These are phyloP conservation scores for Suillus plorans DNA, from an alignment of 768 basidiomycete species.

Conservation along the genomic window DNA sequence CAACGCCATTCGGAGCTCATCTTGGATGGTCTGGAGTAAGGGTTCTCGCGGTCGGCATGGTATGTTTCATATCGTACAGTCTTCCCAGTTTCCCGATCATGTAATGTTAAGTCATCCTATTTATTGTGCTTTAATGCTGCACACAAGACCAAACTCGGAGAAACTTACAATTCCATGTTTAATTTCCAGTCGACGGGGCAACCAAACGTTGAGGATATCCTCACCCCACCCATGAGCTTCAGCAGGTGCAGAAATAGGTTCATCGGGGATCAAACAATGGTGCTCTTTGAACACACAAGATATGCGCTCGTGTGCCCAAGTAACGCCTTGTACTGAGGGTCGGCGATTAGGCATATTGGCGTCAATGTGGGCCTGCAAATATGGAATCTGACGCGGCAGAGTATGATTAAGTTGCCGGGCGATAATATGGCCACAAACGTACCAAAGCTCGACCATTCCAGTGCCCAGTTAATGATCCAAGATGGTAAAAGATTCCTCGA, in stretches of 20 bases:
- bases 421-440: conserved; percentile 18
- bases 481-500: conserved; percentile 41
- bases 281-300: conserved; percentile 46
- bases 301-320: conserved; percentile 37
- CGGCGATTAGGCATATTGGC: conserved; percentile 21
- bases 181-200: conserved; percentile 39
- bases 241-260: conserved; percentile 35
- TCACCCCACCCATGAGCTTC: conserved; percentile 37
- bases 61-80: conserved; percentile 47
- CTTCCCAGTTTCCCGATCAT: conserved; percentile 39
- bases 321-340: conserved; percentile 19
- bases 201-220: conserved; percentile 49
- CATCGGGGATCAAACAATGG: conserved; percentile 41
- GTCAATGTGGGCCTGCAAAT: conserved; percentile 23
- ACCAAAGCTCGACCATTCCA: conserved; percentile 52
- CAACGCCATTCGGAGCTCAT: conserved; percentile 23
- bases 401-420: conserved; percentile 3
- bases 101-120: conserved; percentile 43
- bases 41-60: conserved; percentile 36
- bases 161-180: conserved; percentile 33
- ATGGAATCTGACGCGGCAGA: conserved; percentile 22
- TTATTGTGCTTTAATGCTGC: background rate
- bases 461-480: conserved; percentile 42
- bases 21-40: conserved; percentile 30
- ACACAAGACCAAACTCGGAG: background rate